Percentiles rank a stretch among this genome's conserved stretches.
phyloP scores from a whole-genome alignment of 306 rosid species.

The Begonia fuchsioides region DNA sequence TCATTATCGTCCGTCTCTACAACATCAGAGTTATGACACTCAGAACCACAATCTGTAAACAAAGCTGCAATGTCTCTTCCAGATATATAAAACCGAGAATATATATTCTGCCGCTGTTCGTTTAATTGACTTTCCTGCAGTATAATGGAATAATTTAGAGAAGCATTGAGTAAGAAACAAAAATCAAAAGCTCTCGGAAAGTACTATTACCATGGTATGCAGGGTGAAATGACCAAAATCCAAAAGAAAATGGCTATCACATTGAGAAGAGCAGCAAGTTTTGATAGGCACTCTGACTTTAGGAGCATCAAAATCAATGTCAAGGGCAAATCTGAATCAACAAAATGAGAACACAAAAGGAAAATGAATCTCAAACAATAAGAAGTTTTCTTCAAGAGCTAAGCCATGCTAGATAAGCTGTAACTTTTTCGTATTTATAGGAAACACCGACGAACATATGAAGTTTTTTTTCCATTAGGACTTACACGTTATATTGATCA shows the following conservation, averaged over 20 bases:
- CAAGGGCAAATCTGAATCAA: conserved; percentile 80
- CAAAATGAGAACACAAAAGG: conserved; percentile 10
- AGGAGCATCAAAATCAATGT: conserved; percentile 93
- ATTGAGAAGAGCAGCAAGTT: conserved; percentile 39
- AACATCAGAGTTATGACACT: conserved; percentile 38
- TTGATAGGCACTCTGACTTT: conserved; percentile 92
- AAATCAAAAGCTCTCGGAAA: conserved; percentile 7
- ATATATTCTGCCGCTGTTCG: conserved; percentile 53
- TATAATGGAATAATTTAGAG: conserved; percentile 13
- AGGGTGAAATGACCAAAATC: conserved; percentile 95
- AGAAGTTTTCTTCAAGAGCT: too few species aligned
- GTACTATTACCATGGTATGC: conserved; percentile 56
- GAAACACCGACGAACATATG: too few species aligned
- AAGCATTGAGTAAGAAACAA: conserved; percentile 10
- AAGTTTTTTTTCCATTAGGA: too few species aligned
- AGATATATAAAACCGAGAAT: conserved; percentile 67
- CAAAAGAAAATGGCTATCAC: conserved; percentile 76
- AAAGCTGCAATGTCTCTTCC: conserved; percentile 96
- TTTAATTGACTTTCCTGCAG: conserved; percentile 60
- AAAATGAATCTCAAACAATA: too few species aligned
- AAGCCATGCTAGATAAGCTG: too few species aligned
- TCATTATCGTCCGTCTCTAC: conserved; percentile 23
- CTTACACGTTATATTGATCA: too few species aligned
- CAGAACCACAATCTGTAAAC: conserved; percentile 67
- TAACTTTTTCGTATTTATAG: too few species aligned